Evolutionary conservation across 2,329 filamentous ascomycete genomes (phyloP).

Genomic region (Sarocladiaceae sp.): DNA sequence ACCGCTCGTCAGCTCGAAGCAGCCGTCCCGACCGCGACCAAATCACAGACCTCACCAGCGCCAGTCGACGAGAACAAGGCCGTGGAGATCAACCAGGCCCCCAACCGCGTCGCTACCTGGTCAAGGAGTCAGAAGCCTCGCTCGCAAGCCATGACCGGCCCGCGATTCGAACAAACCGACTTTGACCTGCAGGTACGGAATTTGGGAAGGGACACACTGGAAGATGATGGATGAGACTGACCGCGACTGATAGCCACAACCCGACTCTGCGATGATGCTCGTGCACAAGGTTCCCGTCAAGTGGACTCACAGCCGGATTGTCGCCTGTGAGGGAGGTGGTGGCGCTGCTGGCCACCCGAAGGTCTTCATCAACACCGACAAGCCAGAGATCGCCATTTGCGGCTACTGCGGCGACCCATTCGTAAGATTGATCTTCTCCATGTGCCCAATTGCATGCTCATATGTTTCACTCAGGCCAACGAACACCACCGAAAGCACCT

Average conservation of each 20-base stretch:
- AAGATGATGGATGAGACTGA: conserved; percentile 19
- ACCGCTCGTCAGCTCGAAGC: conserved; percentile 45
- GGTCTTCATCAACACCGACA: conserved; percentile 98
- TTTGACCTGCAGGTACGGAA: conserved; percentile 79
- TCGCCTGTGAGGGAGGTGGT: conserved; percentile 88
- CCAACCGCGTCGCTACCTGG: conserved; percentile 80
- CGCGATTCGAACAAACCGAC: conserved; percentile 95
- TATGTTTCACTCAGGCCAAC: conserved; percentile 63
- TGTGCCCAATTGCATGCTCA: neutral
- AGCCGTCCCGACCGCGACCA: conserved; percentile 33
- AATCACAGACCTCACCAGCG: conserved; percentile 35
- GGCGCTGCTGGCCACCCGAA: conserved; percentile 85
- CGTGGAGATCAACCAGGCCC: conserved; percentile 67
- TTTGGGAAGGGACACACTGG: conserved; percentile 1
- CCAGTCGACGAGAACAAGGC: conserved; percentile 37
- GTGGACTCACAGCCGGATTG: conserved; percentile 80
- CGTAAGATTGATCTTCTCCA: conserved; percentile 51
- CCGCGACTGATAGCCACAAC: conserved; percentile 64
- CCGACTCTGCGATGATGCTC: conserved; percentile 86
- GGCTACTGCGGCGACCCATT: conserved; percentile 92
- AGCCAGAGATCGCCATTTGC: conserved; percentile 87
- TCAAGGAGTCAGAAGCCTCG: conserved; percentile 80
- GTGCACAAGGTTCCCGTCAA: conserved; percentile 93
- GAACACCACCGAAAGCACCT: conserved; percentile 84
- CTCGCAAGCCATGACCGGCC: conserved; percentile 82